Base-by-base conservation (phyloP, 208 protist genomes). In the Leishmania gerbilli region DNA sequence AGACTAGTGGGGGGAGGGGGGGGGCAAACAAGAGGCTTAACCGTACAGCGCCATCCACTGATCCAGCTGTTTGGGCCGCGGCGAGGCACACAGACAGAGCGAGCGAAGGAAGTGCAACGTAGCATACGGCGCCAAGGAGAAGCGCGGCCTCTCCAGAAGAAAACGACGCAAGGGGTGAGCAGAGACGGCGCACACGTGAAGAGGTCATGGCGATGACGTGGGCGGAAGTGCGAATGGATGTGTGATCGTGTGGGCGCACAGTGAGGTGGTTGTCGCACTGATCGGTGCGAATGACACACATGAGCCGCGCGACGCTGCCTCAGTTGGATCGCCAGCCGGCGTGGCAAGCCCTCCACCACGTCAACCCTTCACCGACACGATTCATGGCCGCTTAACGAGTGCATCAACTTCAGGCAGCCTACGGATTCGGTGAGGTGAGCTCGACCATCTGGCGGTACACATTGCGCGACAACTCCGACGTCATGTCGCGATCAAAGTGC, bases 371-470 rank as follows among this genome's bases (percentile, higher is more conserved):
- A 21, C 65, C 56, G 8, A 6, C 56, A 9, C 19, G 24, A 1
- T 24, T 62, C 24, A 24, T n/a, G 19, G 24, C 56, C 21, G 3
- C 24, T 4, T 24, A n/a, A 24, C 7, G 31, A 24, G 7, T 62
- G 6, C 24, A n/a, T 62, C 56, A 31, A 79, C 2, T 42, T 2
- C 49, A 49, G 71, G 75, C n/a, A 13, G 74, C 21, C 55, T 65
- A 78, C 11, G 34, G 11, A 13, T 74, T 71, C 2, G 71, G 72
- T 42, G 79, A 77, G 19, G 79, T 82, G 58, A 82, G 72, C 56
- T 71, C 49, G 34, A 82, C 71, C 79, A 82, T 82, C 45, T 78
- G 71, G 58, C 56, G 49, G 72, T 82, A 82, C 45, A 82, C 79
- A 47, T 78, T 77, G 49, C 69, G 71, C 47, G 79, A 82, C 72